phyloP scores from a whole-genome alignment of 23 red algal genomes.

The Gracilariopsis chorda region DNA sequence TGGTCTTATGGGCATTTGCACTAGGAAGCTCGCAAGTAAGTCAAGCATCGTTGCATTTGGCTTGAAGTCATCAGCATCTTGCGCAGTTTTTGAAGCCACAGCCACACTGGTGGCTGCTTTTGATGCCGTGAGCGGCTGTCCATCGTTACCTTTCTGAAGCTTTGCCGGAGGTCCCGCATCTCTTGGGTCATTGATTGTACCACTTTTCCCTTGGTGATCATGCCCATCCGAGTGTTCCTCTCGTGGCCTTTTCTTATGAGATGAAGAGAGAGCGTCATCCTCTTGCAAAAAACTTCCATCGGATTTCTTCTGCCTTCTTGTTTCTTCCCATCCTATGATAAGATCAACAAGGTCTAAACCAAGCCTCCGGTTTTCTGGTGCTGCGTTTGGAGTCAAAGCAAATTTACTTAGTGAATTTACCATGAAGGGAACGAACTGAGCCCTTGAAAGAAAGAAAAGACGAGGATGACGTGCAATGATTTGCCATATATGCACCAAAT shows the following conservation, averaged over 20 bases:
- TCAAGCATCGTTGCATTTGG: conserved; percentile 59
- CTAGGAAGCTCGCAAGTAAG: conserved; percentile 58
- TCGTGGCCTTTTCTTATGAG: conserved; percentile 16
- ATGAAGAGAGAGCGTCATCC: neutral
- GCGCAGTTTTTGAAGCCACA: neutral
- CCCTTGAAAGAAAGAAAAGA: conserved; percentile 76
- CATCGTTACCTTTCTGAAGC: conserved; percentile 18
- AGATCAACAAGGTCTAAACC: conserved; percentile 84
- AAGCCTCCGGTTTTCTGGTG: conserved; percentile 79
- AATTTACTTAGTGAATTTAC: conserved; percentile 67
- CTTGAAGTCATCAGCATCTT: conserved; percentile 58
- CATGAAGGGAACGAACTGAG: conserved; percentile 91
- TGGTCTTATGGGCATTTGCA: conserved; percentile 54
- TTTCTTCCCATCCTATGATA: conserved; percentile 82
- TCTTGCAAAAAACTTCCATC: neutral
- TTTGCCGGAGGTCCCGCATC: conserved; percentile 39
- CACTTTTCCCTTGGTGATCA: neutral
- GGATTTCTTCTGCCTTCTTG: neutral
- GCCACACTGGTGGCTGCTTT: neutral
- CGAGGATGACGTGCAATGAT: conserved; percentile 74
- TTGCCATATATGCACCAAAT: conserved; percentile 91
- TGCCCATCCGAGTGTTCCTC: neutral
- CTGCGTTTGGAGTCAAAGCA: conserved; percentile 39
- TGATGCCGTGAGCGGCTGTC: conserved; percentile 20
- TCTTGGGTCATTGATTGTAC: neutral